Base-by-base conservation (phyloP, 345 rosid species). In the Citrus australasica region DNA sequence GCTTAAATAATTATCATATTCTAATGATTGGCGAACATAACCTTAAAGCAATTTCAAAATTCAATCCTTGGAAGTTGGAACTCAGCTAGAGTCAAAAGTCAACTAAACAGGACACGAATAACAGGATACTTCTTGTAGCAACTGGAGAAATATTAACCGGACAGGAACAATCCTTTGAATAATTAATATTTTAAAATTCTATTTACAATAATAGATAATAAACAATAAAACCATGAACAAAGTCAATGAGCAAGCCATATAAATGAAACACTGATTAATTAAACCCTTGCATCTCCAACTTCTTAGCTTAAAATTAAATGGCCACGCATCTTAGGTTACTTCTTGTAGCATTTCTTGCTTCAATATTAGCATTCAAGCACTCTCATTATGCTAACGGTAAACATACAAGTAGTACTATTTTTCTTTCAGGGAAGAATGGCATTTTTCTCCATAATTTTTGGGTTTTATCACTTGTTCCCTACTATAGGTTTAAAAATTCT, bases 341-440 rank as follows among this genome's bases (percentile, higher is more conserved):
- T 51, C 42, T 71, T 28, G 40, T 51, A 51, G 38, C 61, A 25
- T 14, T 70, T 69, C 28, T 48, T 28, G 24, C 74, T 70, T 46
- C 59, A 27, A 27, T 42, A 42, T 48, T 48, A 10, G 25, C 22
- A 14, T 28, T 51, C 17, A 28, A 30, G 61, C 61, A 48, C 74
- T 70, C 74, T 48, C 74, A 48, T 70, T 70, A 38, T 27, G 61
- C 61, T 51, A 32, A 35, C 6, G 74, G 74, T 51, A 70, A 16
- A 17, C 33, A 17, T 5, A 14, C 16, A 46, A 46, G 51, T 13
- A 30, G 7, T 19, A 11, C 27, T 28, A 7, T 6, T 11, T 27
- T 17, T 4, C 37, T 30, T 28, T 19, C 16, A 33, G n/a, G 22
- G 22, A 3, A 53, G 22, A 53, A 17, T 53, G 7, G 4, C 7